Base-by-base conservation (phyloP, 352 stramenopile species). In the Globisporangium echinulatum region DNA sequence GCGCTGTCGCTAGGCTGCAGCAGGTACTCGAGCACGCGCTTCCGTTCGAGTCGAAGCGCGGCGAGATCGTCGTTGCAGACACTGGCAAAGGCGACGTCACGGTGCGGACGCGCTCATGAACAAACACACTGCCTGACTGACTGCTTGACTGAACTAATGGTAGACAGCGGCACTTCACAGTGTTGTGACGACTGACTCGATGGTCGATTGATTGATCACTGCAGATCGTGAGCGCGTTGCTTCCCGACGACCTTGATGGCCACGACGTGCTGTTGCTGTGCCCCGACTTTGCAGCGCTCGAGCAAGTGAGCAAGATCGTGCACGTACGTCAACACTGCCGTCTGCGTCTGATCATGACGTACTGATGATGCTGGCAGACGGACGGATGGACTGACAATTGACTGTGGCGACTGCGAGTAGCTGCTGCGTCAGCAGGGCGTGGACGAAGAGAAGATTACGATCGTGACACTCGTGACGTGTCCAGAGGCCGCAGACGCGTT, bases 391-490 rank as follows among this genome's bases (percentile, higher is more conserved):
- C 25, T 33, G 25, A 33, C 25, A 33, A 33, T 33, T 33, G 25
- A 33, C 25, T 33, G 25, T 33, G 25, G 3, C 25, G 25, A 33
- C 25, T 33, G 25, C 25, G 25, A 33, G 3, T 36, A 94, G 82
- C 64, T 89, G 37, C 62, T 94, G 47, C 82, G 75, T 40, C 77
- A 91, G 25, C 67, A 87, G 59, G 82, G 82, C 37, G 85, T 90
- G 0, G 69, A 85, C 39, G 72, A 90, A 50, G 80, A 88, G 47
- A 82, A 92, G 58, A 87, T 94, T 48, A 90, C 84, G 33, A 68
- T 94, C 3, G 81, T 92, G 17, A 89, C 82, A 13, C 72, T 94
- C 8, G 79, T 92, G 9, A 94, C 82, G 38, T 90, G 81, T 54
- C 85, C 80, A 0, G 82, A 90, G 60, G 85, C 73, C n/a, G 82